Conservation (phyloP, 2,329 filamentous ascomycete genomes). For the Rhytidhysteron rufulum region DNA sequence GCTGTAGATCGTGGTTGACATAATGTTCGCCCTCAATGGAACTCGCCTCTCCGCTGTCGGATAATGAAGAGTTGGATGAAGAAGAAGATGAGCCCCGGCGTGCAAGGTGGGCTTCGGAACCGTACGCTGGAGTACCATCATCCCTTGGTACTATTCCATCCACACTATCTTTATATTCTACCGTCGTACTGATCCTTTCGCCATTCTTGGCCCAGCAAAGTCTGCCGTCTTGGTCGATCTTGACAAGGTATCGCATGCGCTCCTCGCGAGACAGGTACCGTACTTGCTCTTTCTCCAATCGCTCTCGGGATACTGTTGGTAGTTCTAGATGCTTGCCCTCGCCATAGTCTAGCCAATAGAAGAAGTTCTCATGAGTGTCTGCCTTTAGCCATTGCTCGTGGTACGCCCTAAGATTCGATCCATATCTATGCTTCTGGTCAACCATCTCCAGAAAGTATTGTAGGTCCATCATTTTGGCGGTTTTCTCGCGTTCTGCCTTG, state of each 20-base stretch:
- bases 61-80: constrained; percentile 24
- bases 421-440: constrained; percentile 82
- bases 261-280: constrained; percentile 82
- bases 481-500: constrained; percentile 58
- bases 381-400: constrained; percentile 79
- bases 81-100: constrained; percentile 18
- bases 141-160: constrained; percentile 53
- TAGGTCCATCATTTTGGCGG: constrained; percentile 75
- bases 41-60: constrained; percentile 43
- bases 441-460: constrained; percentile 87
- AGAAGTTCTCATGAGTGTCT: constrained; percentile 81
- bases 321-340: constrained; percentile 69
- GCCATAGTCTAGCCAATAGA: constrained; percentile 87
- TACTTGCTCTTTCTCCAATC: constrained; percentile 73
- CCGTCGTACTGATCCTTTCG: constrained; percentile 70
- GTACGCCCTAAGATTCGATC: constrained; percentile 75
- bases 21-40: constrained; percentile 63
- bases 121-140: constrained; percentile 41
- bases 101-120: constrained; percentile 19
- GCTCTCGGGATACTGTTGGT: constrained; percentile 66
- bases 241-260: constrained; percentile 73
- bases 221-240: constrained; percentile 67
- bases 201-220: constrained; percentile 88
- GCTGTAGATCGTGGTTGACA: constrained; percentile 59
- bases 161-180: constrained; percentile 73